Evolutionary conservation across 805 yeast genomes (phyloP), one percentile per base, ranked within the genome.

Genomic region (Lipomyces spencermartinsiae): DNA sequence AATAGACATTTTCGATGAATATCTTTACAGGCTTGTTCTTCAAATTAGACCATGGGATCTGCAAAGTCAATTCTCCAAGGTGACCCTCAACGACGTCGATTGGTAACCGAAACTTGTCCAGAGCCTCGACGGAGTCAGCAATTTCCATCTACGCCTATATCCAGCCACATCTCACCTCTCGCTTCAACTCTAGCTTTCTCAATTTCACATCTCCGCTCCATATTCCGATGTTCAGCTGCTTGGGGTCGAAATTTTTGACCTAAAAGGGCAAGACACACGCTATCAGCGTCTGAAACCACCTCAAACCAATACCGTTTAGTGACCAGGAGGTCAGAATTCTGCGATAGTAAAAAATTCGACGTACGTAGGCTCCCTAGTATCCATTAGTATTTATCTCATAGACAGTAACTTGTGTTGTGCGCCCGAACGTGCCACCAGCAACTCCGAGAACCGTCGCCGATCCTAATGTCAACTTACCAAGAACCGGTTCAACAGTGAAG

Each of bases 161-260:
- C 22, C 16, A 43, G 7, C 22, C 49, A 16, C 2, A 14, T 25
- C 80, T 58, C 67, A 79, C 82, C 76, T 93, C 98, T 69, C 90
- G 89, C 79, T 91, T 92, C 67, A 95, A 82, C 66, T 89, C 85
- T 69, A 96, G 84, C 76, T 93, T 88, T 70, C 84, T 84, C 64
- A 95, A 82, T 76, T 91, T 91, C 37, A 93, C 98, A 81, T 95
- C 98, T 49, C 99, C 99, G 74, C 93, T 87, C 97, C 98, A 93
- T 43, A 95, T 93, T 4, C 98, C 99, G 64, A 95, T 93, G 74
- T 95, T 93, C 75, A 95, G 81, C 76, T 95, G 97, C 73, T 91
- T 91, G 19, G 98, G 93, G 80, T 95, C 99, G 78, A 95, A 95
- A 79, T 96, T 91, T 80, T 96, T 97, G 60, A 94, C 93, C 78